These are phyloP conservation scores for Tieghemostelium lacteum DNA, from an alignment of 78 protist genomes.

Conservation along the genomic window DNA sequence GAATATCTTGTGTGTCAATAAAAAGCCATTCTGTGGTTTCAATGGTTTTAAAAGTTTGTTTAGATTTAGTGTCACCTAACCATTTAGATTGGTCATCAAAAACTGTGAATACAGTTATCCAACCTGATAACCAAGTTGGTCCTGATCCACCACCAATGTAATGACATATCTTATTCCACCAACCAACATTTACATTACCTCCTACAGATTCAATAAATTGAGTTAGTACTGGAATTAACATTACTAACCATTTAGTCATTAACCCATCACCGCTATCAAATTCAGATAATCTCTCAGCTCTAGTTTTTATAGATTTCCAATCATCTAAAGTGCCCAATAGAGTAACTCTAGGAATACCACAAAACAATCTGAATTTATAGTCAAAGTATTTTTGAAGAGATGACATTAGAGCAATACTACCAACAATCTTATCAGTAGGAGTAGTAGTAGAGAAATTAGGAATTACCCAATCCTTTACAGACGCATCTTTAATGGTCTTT, in stretches of 20 bases:
- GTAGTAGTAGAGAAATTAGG: conserved; percentile 76
- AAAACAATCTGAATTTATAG: not conserved
- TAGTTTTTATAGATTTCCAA: conserved; percentile 40
- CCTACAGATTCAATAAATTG: conserved; percentile 21
- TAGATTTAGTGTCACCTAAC: not conserved
- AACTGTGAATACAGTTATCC: conserved; percentile 69
- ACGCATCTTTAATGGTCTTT: conserved; percentile 65
- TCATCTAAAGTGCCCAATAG: conserved; percentile 63
- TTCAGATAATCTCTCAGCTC: conserved; percentile 29
- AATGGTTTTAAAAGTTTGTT: not conserved
- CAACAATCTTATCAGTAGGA: conserved; percentile 12
- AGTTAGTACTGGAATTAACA: conserved; percentile 55
- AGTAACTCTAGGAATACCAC: conserved; percentile 77
- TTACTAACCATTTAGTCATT: conserved; percentile 59
- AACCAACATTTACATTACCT: conserved; percentile 16
- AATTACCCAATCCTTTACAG: conserved; percentile 57
- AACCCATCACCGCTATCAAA: not conserved
- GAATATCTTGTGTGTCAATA: not conserved
- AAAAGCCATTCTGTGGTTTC: not conserved
- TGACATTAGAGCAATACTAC: conserved; percentile 46
- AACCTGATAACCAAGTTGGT: conserved; percentile 31
- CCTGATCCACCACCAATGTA: conserved; percentile 37
- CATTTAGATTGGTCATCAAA: conserved; percentile 4
- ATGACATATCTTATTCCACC: conserved; percentile 30
- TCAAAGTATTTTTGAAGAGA: conserved; percentile 64